A percentile compares a stretch with the other conserved stretches of the same genome.
Conservation (phyloP, 768 basidiomycete genomes). For the Boletus vermiculosoides region DNA sequence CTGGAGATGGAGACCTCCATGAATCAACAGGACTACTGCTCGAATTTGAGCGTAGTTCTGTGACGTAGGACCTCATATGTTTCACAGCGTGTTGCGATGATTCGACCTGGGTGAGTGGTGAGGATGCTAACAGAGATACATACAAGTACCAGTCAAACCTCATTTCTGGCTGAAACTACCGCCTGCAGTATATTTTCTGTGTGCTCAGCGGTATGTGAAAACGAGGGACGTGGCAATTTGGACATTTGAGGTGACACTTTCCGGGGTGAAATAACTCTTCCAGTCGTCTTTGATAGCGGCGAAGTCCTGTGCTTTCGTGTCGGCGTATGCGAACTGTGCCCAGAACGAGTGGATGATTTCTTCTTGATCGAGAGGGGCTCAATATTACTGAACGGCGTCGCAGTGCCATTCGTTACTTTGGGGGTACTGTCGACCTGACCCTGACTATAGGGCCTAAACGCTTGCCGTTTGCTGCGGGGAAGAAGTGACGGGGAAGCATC, state of each 20-base stretch:
- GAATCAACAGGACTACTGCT: constrained; percentile 31
- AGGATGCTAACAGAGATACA: constrained; percentile 1
- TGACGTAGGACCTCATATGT: constrained; percentile 70
- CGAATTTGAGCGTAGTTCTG: constrained; percentile 34
- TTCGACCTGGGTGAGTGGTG: constrained; percentile 51
- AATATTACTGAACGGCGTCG: constrained; percentile 45
- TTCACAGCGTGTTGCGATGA: constrained; percentile 70
- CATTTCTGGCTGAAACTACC: constrained; percentile 58
- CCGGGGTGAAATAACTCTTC: constrained; percentile 48
- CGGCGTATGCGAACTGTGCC: constrained; percentile 38
- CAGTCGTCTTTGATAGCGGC: constrained; percentile 48
- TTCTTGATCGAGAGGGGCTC: constrained; percentile 87
- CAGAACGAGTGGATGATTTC: constrained; percentile 62
- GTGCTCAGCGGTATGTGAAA: constrained; percentile 34
- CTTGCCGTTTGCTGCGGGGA: constrained; percentile 71
- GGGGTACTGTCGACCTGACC: constrained; percentile 56
- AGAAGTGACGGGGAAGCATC: constrained; percentile 45
- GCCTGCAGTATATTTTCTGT: constrained; percentile 47
- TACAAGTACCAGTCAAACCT: constrained; percentile 42
- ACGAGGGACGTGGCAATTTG: constrained; percentile 32
- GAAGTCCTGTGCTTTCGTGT: constrained; percentile 45
- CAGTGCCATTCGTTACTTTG: constrained; percentile 35
- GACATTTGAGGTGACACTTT: constrained; percentile 53
- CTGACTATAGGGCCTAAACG: constrained; percentile 55
- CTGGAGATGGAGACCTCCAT: constrained; percentile 56